Evolutionary conservation across 2,329 filamentous ascomycete genomes (phyloP), one percentile per base, ranked within the genome.

Genomic region (Colletotrichum truncatum): DNA sequence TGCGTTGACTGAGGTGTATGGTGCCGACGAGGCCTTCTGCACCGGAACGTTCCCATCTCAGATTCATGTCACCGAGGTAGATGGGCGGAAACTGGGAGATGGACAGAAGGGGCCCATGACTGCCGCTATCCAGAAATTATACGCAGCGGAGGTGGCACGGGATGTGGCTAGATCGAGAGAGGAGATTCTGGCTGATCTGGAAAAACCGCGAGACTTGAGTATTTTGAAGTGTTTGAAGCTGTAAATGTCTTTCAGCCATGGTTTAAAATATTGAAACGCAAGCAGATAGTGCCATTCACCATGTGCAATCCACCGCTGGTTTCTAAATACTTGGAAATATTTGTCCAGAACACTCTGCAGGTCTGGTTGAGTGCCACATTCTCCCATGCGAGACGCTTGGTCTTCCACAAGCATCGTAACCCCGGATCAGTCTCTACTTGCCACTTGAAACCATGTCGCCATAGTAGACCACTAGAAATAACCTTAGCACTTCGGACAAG

Each of bases 21-120:
- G 71, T 2, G 72, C 73, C 3, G 73, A 75, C 16, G 73, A 75
- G 54, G 72, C 73, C 1, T 75, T 75, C 41, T 73, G 70, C 54
- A 74, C 73, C 0, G 73, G 73, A 1, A 75, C 73, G 0, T 75
- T 75, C 30, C 71, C 74, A 5, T 69, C 67, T 1, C 72, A 74
- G 63, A 66, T 74, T 8, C 72, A 73, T 30, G 72, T 73, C 8
- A 66, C 66, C 1, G 68, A 73, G 41, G 67, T 74, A 1, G 72
- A 74, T 41, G 70, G 70, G 1, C 53, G 71, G 4, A 23, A 49
- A 16, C 72, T 73, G 51, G 70, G 71, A 3, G 67, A 73, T 18
- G 72, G 72, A 5, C 62, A 70, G 28, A 56, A 68, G n/a, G 72
- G 72, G 2, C 23, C 54, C 3, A 12, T 73, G 8, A 73, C 71